Evolutionary conservation across 106 monocot species (phyloP).

Genomic region (Dactylorhiza incarnata): DNA sequence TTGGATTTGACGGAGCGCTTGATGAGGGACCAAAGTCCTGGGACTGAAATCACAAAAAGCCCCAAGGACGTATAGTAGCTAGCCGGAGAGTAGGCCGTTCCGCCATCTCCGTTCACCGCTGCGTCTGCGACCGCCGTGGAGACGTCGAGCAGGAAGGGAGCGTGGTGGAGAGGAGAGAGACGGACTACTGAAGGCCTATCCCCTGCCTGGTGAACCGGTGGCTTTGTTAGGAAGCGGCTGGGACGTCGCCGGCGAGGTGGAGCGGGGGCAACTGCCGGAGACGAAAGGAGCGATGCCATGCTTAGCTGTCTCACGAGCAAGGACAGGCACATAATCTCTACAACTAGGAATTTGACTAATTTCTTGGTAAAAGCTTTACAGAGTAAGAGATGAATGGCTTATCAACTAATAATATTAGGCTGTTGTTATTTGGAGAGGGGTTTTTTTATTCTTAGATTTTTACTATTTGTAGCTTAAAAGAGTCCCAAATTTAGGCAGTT

Average conservation of each 20-base stretch:
- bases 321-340: too few relatives aligned
- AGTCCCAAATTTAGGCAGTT: too few relatives aligned
- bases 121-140: conserved; percentile 9
- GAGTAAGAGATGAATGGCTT: too few relatives aligned
- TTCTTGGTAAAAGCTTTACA: too few relatives aligned
- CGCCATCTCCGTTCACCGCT: conserved; percentile 13
- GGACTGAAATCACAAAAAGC: conserved; percentile 92
- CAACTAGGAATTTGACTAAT: too few relatives aligned
- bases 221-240: neutral
- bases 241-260: neutral
- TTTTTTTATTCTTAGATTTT: too few relatives aligned
- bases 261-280: neutral
- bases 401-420: too few relatives aligned
- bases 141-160: conserved; percentile 22
- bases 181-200: conserved; percentile 5
- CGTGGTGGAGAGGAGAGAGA: conserved; percentile 17
- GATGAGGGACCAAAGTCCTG: conserved; percentile 95
- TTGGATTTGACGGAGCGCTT: conserved; percentile 97
- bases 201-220: neutral
- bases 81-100: conserved; percentile 63
- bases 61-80: conserved; percentile 98
- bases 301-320: neutral
- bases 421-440: too few relatives aligned
- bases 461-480: too few relatives aligned
- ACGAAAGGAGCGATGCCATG: neutral